Base-by-base conservation (phyloP, 1,284 basidiomycete genomes). In the Cryptococcus deneoformans region DNA sequence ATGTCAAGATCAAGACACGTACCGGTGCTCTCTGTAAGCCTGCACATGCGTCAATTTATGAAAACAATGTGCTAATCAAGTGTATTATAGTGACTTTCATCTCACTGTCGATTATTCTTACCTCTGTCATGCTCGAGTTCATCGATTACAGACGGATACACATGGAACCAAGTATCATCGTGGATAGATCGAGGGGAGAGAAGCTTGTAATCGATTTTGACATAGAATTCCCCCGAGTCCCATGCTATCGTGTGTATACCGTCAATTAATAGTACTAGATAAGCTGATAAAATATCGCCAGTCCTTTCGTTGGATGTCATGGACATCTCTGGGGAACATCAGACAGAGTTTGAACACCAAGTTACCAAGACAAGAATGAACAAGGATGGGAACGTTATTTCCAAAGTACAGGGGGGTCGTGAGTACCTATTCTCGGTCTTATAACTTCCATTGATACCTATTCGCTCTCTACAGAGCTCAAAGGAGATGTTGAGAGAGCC, bases 311-410 rank as follows among this genome's bases (percentile, higher is more conserved):
- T 99, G 54, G 96, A 99, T 76, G 86, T 99, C 53, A 96, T 97
- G 90, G 96, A 99, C 74, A 96, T 99, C 61, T 92, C 89, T 57
- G 96, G 96, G 35, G 95, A 98, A 80, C 86, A 89, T 46, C 92
- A 96, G 73, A 84, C 87, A 60, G 93, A 96, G 68, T 76, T 96
- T 47, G 84, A 89, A 10, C 95, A 98, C 77, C 92, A 93, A 71
- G 84, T 99, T 59, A 71, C 87, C 58, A 96, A 98, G 76, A 87
- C 85, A 6, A 86, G 96, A 16, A 79, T 98, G 34, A 83, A 85
- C 60, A 72, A 80, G 35, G 68, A 81, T 6, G 92, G 93, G 3
- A 69, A 75, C 8, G 75, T 80, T 11, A 81, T 95, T n/a, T 75
- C 83, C 56, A 84, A 61, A 24, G 55, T 68, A 24, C 66, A 65